Base-by-base conservation (phyloP, 1,139 yeast species). In the Arxiozyma slooffiae region DNA sequence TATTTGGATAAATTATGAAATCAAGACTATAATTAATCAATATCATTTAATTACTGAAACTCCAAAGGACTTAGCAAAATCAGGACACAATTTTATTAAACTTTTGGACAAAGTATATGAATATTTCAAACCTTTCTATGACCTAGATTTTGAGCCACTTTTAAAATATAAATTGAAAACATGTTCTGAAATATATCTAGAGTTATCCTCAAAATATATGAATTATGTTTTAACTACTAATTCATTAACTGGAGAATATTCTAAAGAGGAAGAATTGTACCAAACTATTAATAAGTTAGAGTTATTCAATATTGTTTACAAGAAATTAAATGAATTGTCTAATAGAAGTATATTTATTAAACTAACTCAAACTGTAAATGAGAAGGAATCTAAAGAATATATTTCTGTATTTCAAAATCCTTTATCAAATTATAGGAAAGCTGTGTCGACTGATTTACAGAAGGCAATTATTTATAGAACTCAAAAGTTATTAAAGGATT, bases 1-100 rank as follows among this genome's bases (percentile, higher is more conserved):
- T n/a, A 71, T 71, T 44, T 88, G 96, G 96, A 71, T 88, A 4
- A 66, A 69, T 5, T 76, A 80, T 56, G 96, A 89, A 62, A 71
- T 75, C 34, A 72, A 73, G 39, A 71, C 82, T 52, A 84, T 86
- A 2, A 67, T 71, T 34, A 71, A 71, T 21, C 73, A 92, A 55
- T 85, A 77, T 56, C 71, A 75, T 20, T 85, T 79, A 52, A 79
- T 87, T 26, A 68, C 82, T 9, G 71, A 72, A 1, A 67, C 78
- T 1, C 61, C 71, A 0, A 75, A 78, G 53, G 82, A 87, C 1
- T 80, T 84, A 63, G 67, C 66, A 5, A 78, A 89, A 82, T 80
- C 78, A 22, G 76, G 72, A 0, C 53, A 62, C 7, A 63, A 64
- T 46, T 76, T 71, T 50, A 60, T 55, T 59, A 75, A 70, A 50